These are phyloP conservation scores for Kurtzmaniella cleridarum DNA, from an alignment of 805 yeast genomes.

Conservation along the genomic window DNA sequence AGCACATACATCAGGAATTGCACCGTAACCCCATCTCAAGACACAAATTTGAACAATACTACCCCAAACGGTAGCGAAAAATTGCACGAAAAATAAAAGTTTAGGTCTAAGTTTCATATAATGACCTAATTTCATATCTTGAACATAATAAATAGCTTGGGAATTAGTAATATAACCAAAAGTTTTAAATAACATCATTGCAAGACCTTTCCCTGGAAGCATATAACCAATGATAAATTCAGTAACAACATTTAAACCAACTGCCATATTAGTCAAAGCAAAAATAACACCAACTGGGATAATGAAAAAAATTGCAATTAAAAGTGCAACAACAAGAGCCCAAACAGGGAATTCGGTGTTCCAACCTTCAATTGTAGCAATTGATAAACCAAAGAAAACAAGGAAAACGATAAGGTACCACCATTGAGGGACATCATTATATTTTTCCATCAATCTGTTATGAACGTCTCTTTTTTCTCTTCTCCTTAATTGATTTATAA, in stretches of 20 bases:
- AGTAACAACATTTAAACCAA: slow-evolving; percentile 38
- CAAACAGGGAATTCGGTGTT: slow-evolving; percentile 40
- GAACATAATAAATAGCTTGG: slow-evolving; percentile 46
- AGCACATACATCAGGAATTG: slow-evolving; percentile 28
- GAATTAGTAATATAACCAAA: slow-evolving; percentile 44
- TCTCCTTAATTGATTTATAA: slow-evolving; percentile 25
- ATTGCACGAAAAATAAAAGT: slow-evolving; percentile 37
- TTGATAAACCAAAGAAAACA: slow-evolving; percentile 17
- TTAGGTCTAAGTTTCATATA: slow-evolving; percentile 40
- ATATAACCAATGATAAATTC: slow-evolving; percentile 40
- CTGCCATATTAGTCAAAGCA: slow-evolving; percentile 23
- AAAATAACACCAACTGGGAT: slow-evolving; percentile 36
- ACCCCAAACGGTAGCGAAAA: slow-evolving; percentile 40
- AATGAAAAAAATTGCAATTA: slow-evolving; percentile 34
- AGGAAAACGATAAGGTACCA: slow-evolving; percentile 32
- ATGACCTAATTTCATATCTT: slow-evolving; percentile 42
- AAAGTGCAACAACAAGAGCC: slow-evolving; percentile 32
- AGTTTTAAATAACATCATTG: slow-evolving; percentile 44
- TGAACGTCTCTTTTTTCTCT: slow-evolving; percentile 39
- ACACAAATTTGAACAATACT: slow-evolving; percentile 35
- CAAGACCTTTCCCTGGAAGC: slow-evolving; percentile 44
- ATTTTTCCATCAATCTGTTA: slow-evolving; percentile 49
- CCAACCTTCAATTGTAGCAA: slow-evolving; percentile 36
- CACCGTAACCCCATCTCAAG: slow-evolving; percentile 37
- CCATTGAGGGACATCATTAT: slow-evolving; percentile 40